phyloP scores from a whole-genome alignment of 805 yeast species.

The Hanseniaspora clermontiae region DNA sequence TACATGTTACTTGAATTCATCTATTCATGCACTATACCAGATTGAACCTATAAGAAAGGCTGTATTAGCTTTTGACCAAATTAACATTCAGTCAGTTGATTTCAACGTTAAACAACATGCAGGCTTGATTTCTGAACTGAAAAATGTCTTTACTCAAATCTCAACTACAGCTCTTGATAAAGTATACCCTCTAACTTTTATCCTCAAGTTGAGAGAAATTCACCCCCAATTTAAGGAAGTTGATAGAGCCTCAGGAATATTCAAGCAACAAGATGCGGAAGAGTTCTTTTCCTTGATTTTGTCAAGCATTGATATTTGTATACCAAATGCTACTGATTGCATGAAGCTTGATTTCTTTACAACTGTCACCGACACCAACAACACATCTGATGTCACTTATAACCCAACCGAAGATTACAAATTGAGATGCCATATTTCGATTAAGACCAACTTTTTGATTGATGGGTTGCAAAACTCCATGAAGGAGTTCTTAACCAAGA shows the following conservation, averaged over 20 bases:
- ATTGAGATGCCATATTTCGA: conserved; percentile 78
- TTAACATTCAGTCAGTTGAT: conserved; percentile 37
- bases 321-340: conserved; percentile 32
- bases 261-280: conserved; percentile 96
- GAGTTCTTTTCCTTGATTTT: conserved; percentile 81
- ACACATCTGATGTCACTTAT: conserved; percentile 36
- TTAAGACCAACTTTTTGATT: conserved; percentile 72
- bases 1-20: conserved; percentile 86
- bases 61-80: conserved; percentile 41
- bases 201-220: conserved; percentile 49
- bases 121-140: conserved; percentile 38
- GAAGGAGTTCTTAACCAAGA: conserved; percentile 65
- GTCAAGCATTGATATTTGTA: conserved; percentile 34
- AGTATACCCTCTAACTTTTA: conserved; percentile 58
- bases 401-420: conserved; percentile 53
- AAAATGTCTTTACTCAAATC: conserved; percentile 33
- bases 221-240: conserved; percentile 88
- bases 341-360: conserved; percentile 51
- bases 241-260: conserved; percentile 49
- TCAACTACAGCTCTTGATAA: conserved; percentile 31
- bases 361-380: conserved; percentile 48
- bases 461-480: conserved; percentile 71
- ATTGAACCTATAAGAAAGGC: conserved; percentile 58
- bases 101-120: conserved; percentile 29
- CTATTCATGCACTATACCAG: conserved; percentile 76